Base-by-base conservation (phyloP, 495 filamentous ascomycete species). In the Xylaria nigripes region DNA sequence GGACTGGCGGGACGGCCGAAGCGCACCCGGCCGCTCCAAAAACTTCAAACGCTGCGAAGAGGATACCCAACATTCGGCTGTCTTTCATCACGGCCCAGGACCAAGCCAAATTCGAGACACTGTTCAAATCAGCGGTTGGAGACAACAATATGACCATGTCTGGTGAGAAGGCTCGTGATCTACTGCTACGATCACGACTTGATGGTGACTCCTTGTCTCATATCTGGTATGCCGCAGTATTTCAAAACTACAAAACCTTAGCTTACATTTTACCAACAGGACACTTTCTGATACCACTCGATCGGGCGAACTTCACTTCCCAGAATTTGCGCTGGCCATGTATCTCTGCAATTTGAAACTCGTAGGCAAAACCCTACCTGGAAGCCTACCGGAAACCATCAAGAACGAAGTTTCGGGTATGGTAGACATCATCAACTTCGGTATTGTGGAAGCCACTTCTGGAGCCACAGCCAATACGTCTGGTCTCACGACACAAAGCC, bases 351-450 rank as follows among this genome's bases (percentile, higher is more conserved):
- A 96, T 58, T 64, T 97, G 59, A 90, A 86, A 70, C 76, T 96
- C 15, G 87, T 87, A 15, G 91, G 91, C 25, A 95, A 95, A 68
- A 73, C 81, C 0, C 63, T 99, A 9, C 94, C 94, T 1, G 60
- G 74, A 1, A 65, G 66, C 12, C 73, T 99, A 2, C 92, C 94
- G 0, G 91, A 96, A 38, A 85, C 80, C 38, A 83, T 97, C 45
- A 85, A 80, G 70, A 99, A 97, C 66, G 94, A 99, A 70, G 94
- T 99, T 25, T 96, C 92, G 9, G 94, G 94, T 64, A 97, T 99
- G 93, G 94, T 99, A 30, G 94, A 99, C 65, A 97, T 97, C 41
- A 99, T 99, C 58, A 95, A 92, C 18, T 97, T 97, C 67, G 88
- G 87, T 54, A 82, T 96, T 18, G 82, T 83, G 0, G 94, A 91